Percentiles rank a stretch among this genome's conserved stretches.
phyloP scores from a whole-genome alignment of 306 rosid species.

The Acacia acuminata region DNA sequence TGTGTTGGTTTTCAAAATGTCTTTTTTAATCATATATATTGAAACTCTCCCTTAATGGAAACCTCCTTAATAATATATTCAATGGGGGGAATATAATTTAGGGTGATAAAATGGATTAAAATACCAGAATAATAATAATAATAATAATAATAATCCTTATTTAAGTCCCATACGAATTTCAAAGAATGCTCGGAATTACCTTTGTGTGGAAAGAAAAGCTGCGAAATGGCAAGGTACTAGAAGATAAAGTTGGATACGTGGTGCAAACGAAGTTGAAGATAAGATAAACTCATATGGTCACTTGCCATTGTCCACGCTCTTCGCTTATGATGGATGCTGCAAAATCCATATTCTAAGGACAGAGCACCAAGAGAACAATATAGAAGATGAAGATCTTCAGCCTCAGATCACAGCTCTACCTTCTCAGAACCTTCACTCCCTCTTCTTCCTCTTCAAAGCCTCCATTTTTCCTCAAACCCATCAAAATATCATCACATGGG shows the following conservation, averaged over 20 bases:
- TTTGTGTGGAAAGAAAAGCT: not conserved
- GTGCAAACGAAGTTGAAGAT: not conserved
- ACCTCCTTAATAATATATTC: no score
- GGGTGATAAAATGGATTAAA: no score
- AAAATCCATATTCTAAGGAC: not conserved
- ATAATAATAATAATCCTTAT: no score
- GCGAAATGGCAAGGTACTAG: not conserved
- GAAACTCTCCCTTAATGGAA: no score
- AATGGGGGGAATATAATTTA: no score
- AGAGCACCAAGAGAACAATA: not conserved
- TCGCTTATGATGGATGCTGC: not conserved
- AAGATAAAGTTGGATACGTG: not conserved
- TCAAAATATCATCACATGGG: conserved; percentile 19
- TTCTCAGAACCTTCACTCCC: conserved; percentile 28
- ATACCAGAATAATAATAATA: no score
- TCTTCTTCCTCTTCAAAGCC: conserved; percentile 25
- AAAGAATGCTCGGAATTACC: no score
- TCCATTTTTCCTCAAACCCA: conserved; percentile 26
- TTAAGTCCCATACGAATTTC: no score
- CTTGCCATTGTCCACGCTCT: not conserved
- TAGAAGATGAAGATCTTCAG: conserved; percentile 42
- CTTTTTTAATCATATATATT: no score
- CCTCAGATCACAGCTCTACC: conserved; percentile 46
- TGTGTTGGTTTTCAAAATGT: no score
- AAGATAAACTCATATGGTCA: not conserved